Percentiles rank a stretch among this genome's conserved stretches.
phyloP scores from a whole-genome alignment of 75 land plant genomes.

The Cunninghamia lanceolata region DNA sequence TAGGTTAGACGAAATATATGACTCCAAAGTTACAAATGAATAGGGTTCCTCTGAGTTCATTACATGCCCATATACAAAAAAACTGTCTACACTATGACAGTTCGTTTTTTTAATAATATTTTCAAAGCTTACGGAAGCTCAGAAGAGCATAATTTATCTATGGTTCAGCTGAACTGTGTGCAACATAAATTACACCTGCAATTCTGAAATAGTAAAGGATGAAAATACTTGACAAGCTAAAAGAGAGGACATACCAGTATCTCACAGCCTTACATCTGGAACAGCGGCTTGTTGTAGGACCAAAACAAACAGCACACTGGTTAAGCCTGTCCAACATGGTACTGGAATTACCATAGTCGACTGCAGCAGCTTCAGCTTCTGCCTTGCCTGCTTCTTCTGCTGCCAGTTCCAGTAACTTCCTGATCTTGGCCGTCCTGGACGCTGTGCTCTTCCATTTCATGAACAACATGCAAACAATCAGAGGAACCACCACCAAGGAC shows the following conservation, averaged over 20 bases:
- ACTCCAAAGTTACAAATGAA: neutral
- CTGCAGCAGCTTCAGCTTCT: slow-evolving; percentile 30
- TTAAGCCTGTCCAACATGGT: slow-evolving; percentile 11
- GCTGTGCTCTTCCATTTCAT: slow-evolving; percentile 53
- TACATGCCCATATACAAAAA: neutral
- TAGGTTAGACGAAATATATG: neutral
- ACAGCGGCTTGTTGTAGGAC: slow-evolving; percentile 72
- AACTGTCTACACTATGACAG: neutral
- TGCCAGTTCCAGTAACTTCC: slow-evolving; percentile 38
- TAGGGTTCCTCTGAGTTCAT: neutral
- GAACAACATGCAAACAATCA: slow-evolving; percentile 44
- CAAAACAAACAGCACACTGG: slow-evolving; percentile 59
- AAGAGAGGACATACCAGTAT: slow-evolving; percentile 57
- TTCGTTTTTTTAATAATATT: neutral
- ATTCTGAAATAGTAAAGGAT: neutral
- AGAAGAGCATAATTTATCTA: neutral
- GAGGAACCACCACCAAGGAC: slow-evolving; percentile 52
- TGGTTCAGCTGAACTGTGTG: neutral
- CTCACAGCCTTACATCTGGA: slow-evolving; percentile 75
- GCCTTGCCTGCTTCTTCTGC: slow-evolving; percentile 38
- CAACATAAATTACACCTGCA: neutral
- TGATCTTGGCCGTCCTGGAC: slow-evolving; percentile 42
- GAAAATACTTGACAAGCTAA: neutral
- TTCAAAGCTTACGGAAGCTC: neutral
- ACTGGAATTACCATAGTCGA: slow-evolving; percentile 9